Evolutionary conservation across 2,329 filamentous ascomycete genomes (phyloP).

Genomic region (Penicillium digitatum): DNA sequence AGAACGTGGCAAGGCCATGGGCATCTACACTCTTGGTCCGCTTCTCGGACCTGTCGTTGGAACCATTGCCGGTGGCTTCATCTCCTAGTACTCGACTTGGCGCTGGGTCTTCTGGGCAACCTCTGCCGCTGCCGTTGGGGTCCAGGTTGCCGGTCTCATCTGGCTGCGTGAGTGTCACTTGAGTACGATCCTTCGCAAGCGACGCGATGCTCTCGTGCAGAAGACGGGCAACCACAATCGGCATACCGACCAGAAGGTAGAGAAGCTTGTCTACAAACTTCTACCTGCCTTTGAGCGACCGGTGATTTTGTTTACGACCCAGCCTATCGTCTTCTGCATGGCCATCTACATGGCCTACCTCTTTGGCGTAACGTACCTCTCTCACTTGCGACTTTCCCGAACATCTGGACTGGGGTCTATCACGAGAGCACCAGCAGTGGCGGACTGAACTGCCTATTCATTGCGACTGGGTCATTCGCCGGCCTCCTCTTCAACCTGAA

Average conservation of each 20-base stretch:
- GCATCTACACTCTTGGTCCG: constrained; percentile 57
- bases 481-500: not conserved
- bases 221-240: not conserved
- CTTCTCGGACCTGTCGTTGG: constrained; percentile 61
- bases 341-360: constrained; percentile 50
- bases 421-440: not conserved
- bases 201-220: constrained; percentile 30
- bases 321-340: constrained; percentile 56
- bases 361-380: not conserved
- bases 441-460: not conserved
- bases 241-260: constrained; percentile 30
- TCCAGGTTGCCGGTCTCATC: constrained; percentile 57
- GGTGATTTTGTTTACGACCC: constrained; percentile 50
- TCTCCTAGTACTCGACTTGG: constrained; percentile 60
- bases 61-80: constrained; percentile 60
- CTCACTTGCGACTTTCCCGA: not conserved
- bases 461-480: not conserved
- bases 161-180: constrained; percentile 61
- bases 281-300: constrained; percentile 40
- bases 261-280: constrained; percentile 17
- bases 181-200: constrained; percentile 56
- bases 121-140: constrained; percentile 55
- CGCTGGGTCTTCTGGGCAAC: constrained; percentile 66
- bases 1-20: constrained; percentile 57
- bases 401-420: not conserved